Percentiles rank a stretch among this genome's conserved stretches.
Conservation (phyloP, 208 protist species). For the Leishmania lainsoni region DNA sequence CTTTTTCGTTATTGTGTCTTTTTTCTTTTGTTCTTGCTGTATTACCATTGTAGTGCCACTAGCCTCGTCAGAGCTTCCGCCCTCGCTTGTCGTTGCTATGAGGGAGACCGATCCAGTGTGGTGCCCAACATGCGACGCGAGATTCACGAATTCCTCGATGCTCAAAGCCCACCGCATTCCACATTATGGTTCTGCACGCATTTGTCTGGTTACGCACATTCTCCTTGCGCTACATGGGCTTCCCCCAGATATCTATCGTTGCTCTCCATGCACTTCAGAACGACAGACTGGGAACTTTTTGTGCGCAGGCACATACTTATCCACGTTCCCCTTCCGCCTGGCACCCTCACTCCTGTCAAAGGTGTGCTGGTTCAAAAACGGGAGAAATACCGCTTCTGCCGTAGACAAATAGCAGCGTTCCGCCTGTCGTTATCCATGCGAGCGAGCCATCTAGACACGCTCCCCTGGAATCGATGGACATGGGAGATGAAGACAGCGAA, state of each 20-base stretch:
- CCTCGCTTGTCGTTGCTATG: not conserved
- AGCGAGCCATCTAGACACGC: not conserved
- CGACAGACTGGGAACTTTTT: not conserved
- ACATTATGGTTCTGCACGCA: not conserved
- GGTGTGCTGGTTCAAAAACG: not conserved
- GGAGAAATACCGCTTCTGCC: not conserved
- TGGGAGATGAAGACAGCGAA: not conserved
- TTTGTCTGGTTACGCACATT: not conserved
- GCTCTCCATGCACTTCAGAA: not conserved
- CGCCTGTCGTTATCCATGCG: not conserved
- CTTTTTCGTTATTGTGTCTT: not conserved
- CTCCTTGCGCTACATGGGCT: not conserved
- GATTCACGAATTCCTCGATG: not conserved
- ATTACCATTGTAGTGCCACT: too few relatives aligned
- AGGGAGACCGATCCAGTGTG: not conserved
- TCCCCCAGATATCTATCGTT: not conserved
- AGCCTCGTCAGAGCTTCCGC: not conserved
- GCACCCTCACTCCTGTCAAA: not conserved
- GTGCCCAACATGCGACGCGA: not conserved
- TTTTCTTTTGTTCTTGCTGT: too few relatives aligned
- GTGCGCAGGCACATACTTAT: not conserved
- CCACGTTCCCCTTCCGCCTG: not conserved
- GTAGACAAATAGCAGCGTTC: not conserved
- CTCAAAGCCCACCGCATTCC: not conserved
- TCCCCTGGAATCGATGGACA: not conserved